phyloP scores from a whole-genome alignment of 148 eudicot genomes.

The Selenicereus undatus region DNA sequence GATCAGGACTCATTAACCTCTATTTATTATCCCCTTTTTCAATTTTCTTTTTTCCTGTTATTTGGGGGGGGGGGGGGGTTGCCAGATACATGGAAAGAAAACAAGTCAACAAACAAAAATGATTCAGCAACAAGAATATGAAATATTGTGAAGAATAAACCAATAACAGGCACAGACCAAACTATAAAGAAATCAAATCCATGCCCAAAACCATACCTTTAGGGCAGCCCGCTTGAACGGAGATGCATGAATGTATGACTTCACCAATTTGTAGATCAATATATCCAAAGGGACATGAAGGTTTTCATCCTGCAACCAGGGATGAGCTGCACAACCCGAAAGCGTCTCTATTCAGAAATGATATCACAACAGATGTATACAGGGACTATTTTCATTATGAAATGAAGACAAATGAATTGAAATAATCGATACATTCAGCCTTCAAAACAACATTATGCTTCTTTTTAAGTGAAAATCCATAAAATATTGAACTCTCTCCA shows the following conservation, averaged over 20 bases:
- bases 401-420: not conserved
- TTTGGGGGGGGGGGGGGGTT: not conserved
- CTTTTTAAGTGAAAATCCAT: no score
- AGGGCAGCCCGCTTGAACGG: slow-evolving; percentile 65
- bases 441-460: not conserved
- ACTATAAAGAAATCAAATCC: not conserved
- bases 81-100: not conserved
- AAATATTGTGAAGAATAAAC: not conserved
- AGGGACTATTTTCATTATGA: not conserved
- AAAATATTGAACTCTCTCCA: not conserved
- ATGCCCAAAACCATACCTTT: slow-evolving; percentile 35
- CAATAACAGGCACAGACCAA: not conserved
- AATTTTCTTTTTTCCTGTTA: no score
- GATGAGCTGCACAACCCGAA: slow-evolving; percentile 44
- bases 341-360: not conserved
- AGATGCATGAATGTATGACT: slow-evolving; percentile 56
- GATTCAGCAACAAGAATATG: not conserved
- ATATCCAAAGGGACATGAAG: slow-evolving; percentile 53
- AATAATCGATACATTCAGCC: not conserved
- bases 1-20: no score
- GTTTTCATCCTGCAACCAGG: slow-evolving; percentile 55
- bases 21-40: no score
- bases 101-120: not conserved
- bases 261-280: slow-evolving; percentile 57
- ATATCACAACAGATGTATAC: not conserved